A percentile compares a stretch with the other conserved stretches of the same genome.
Evolutionary conservation across 176 grass and related monocot species (phyloP).

Genomic region (Phragmites australis): DNA sequence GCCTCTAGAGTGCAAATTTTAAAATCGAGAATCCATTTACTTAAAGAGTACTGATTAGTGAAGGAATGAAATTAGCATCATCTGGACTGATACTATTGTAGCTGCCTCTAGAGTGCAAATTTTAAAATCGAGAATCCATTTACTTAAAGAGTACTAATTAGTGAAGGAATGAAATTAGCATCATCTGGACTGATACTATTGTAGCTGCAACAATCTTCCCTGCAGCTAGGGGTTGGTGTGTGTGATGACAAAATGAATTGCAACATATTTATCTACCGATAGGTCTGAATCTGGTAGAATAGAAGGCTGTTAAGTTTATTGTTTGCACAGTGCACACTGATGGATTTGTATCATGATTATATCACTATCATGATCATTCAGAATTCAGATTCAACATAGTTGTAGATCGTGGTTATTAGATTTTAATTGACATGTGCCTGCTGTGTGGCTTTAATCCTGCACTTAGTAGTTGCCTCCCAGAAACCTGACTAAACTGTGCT

Average conservation of each 20-base stretch:
- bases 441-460: constrained; percentile 1
- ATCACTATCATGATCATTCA: neutral
- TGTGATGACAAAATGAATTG: neutral
- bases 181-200: neutral
- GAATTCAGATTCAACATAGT: neutral
- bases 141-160: neutral
- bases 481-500: neutral
- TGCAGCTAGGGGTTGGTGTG: neutral
- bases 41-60: neutral
- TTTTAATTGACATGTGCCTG: neutral
- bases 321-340: neutral
- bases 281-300: constrained; percentile 4
- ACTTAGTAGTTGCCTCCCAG: neutral
- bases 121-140: neutral
- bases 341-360: neutral
- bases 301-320: neutral
- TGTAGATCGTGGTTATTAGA: neutral
- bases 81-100: neutral
- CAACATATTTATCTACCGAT: neutral
- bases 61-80: constrained; percentile 10
- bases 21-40: neutral
- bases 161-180: constrained; percentile 11
- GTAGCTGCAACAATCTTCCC: neutral
- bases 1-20: neutral
- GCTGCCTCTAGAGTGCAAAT: neutral